Base-by-base conservation (phyloP, 495 filamentous ascomycete genomes). In the Platismatia glauca region DNA sequence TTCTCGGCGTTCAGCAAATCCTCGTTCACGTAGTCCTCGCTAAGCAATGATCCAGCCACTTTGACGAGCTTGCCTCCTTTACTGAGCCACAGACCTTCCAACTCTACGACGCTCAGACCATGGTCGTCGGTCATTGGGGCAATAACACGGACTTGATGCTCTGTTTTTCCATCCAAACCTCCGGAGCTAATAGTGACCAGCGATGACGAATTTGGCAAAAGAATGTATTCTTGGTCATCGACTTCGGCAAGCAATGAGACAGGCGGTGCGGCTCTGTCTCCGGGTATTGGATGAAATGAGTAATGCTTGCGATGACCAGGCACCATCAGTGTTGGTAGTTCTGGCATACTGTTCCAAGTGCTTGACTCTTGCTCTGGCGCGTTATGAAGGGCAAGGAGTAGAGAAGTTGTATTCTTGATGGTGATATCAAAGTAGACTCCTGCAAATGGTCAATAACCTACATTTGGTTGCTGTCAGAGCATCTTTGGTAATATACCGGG, bases 341-440 rank as follows among this genome's bases (percentile, higher is more conserved):
- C 55, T 34, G 60, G 22, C 0, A 59, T 38, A 22, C 46, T 16
- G 56, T 18, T 55, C 41, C 60, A 56, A 15, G 31, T 52, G 13
- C 56, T 24, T 35, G 52, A 48, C 8, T 35, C 27, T 55, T 48
- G 53, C 20, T 48, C 48, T 12, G 52, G 59, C n/a, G 57, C 57
- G 46, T 76, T 76, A 29, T 67, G 67, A 31, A 76, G 70, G n/a
- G 74, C 71, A 7, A 76, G 58, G 31, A 76, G 58, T 44, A 76
- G 31, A 11, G 71, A 69, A 29, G 64, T 70, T 1, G 66, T 75
- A 31, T 68, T 70, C 31, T 64, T 71, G 22, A 76, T 59, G 0
- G 52, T 65, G 60, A 75, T 66, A 29, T 76, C 74, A 61, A 75
- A 72, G 57, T 75, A 76, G 22, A 75, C 74, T 9, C 74, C 74